Evolutionary conservation across 2,329 filamentous ascomycete genomes (phyloP), one percentile per base, ranked within the genome.

Genomic region (Alternaria consortialis): DNA sequence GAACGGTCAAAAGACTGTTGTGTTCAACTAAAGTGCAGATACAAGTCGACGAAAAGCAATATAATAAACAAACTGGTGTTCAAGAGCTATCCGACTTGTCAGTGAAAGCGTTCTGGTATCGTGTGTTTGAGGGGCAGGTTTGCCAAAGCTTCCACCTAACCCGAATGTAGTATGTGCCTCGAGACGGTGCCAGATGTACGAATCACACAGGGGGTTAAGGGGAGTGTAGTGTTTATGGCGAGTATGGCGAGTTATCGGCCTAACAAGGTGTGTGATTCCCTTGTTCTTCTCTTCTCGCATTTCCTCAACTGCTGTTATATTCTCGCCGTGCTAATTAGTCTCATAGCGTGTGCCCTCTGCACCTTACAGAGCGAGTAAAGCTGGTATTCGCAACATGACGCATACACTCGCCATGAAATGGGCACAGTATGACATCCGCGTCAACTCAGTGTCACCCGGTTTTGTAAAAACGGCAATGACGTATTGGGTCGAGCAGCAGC

Each of bases 1-100:
- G 66, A 94, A 94, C 74, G 90, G 90, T 15, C 84, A 85, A 66
- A 94, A 93, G 85, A 94, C 91, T 32, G 90, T 94, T 27, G 91
- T 94, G 2, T 93, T 94, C 79, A 84, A 84, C 63, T 86, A 63
- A 25, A 36, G 20, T 20, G 17, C 36, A 20, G 17, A n/a, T 13
- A 11, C 9, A 37, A 48, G 5, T 15, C 12, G 37, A 27, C 25
- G 11, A 51, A 25, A 46, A 29, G 53, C 25, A 50, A 36, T 29
- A 29, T 55, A 46, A 23, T 11, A 4, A 25, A 55, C 23, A 25
- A n/a, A 36, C 5, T 23, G 20, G 20, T 23, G 12, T 20, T n/a
- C 11, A 34, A 27, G n/a, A 27, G 13, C 15, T 17, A 23, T 25
- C 5, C 3, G 17, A 36, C 44, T 56, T 31, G 27, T 34, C 42